These are phyloP conservation scores for Biscutella auriculata DNA, from an alignment of 441 rosid species.

Conservation along the genomic window DNA sequence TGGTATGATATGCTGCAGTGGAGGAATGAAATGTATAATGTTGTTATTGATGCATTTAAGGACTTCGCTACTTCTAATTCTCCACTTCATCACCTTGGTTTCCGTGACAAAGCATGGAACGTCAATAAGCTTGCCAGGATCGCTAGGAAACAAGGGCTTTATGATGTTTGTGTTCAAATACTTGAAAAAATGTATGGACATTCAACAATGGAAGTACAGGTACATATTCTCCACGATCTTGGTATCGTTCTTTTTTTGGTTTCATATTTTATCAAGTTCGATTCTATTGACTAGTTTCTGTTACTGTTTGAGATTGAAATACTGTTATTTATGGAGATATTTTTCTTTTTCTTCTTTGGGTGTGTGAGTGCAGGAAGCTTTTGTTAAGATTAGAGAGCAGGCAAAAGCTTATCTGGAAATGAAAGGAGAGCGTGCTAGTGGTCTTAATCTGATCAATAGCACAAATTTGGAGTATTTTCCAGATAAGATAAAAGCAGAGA, in stretches of 20 bases:
- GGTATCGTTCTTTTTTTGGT: background rate
- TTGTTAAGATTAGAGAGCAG: conserved; percentile 97
- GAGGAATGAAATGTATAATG: conserved; percentile 97
- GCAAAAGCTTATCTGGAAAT: conserved; percentile 91
- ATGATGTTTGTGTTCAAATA: conserved; percentile 84
- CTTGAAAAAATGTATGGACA: conserved; percentile 98
- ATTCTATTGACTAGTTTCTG: background rate
- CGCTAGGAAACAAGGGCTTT: conserved; percentile 95
- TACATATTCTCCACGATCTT: conserved; percentile 18
- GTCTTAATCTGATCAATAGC: conserved; percentile 81
- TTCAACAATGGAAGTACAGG: conserved; percentile 99
- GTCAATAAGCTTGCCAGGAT: conserved; percentile 97
- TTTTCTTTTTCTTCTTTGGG: conserved; percentile 18
- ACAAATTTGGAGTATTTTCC: conserved; percentile 94
- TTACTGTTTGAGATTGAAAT: conserved; percentile 2
- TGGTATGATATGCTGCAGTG: conserved; percentile 99
- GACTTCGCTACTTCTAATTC: conserved; percentile 65
- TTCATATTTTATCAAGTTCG: background rate
- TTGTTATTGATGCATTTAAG: conserved; percentile 90
- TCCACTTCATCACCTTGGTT: conserved; percentile 94
- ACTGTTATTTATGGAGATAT: background rate
- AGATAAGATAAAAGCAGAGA: conserved; percentile 81
- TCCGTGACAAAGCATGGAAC: conserved; percentile 98
- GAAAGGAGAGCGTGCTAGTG: conserved; percentile 91
- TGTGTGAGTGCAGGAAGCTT: conserved; percentile 68